Conservation (phyloP, 306 rosid genomes). For the Albizia julibrissin region DNA sequence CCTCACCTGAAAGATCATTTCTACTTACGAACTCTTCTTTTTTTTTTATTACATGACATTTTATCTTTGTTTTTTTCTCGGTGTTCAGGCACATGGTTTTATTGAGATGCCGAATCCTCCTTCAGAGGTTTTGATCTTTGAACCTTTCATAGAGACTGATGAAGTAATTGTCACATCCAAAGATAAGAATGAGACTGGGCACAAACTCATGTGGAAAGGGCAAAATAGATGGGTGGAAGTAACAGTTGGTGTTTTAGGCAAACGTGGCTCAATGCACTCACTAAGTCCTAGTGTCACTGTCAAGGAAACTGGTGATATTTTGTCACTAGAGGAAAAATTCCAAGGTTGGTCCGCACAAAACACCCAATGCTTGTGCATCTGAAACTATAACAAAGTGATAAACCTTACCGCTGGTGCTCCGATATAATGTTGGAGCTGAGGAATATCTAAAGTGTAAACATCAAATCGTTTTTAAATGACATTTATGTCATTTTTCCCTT, state of each 20-base stretch:
- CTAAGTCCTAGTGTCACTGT: constrained; percentile 92
- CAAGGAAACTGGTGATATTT: constrained; percentile 91
- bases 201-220: constrained; percentile 78
- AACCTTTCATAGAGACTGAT: constrained; percentile 93
- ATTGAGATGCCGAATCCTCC: constrained; percentile 97
- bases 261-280: constrained; percentile 77
- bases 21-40: background rate
- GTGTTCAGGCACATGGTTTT: constrained; percentile 69
- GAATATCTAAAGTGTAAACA: too few relatives aligned
- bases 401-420: background rate
- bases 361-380: background rate
- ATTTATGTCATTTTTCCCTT: too few relatives aligned
- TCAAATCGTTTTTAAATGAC: too few relatives aligned
- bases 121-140: constrained; percentile 79
- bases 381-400: constrained; percentile 3
- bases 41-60: constrained; percentile 18
- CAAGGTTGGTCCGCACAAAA: constrained; percentile 59
- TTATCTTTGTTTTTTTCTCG: background rate
- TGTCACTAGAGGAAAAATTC: constrained; percentile 94
- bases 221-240: constrained; percentile 93
- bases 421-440: too few relatives aligned
- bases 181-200: constrained; percentile 46
- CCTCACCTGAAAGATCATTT: background rate
- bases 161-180: constrained; percentile 71
- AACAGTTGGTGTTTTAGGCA: constrained; percentile 89